A percentile compares a stretch with the other conserved stretches of the same genome.
Evolutionary conservation across 495 filamentous ascomycete genomes (phyloP).

Genomic region (Penicillium silybi): DNA sequence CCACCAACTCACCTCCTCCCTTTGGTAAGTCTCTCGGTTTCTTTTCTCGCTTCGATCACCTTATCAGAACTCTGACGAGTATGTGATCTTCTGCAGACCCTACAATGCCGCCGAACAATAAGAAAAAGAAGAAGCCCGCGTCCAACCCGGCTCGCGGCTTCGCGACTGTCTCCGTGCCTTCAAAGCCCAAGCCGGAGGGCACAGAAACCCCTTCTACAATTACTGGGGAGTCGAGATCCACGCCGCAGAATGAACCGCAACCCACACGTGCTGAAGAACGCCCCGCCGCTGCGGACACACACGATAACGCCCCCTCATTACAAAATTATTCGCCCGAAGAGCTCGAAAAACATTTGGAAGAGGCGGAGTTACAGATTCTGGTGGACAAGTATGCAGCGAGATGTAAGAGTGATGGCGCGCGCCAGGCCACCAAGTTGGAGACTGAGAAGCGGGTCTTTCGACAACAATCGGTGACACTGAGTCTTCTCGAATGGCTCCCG

Average conservation of each 20-base stretch:
- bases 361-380: constrained; percentile 73
- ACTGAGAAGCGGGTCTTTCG: constrained; percentile 77
- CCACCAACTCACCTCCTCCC: constrained; percentile 3
- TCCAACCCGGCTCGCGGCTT: constrained; percentile 86
- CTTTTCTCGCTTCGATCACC: not conserved
- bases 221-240: constrained; percentile 33
- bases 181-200: constrained; percentile 52
- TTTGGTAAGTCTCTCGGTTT: constrained; percentile 5
- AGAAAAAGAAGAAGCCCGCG: constrained; percentile 82
- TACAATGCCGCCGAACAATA: constrained; percentile 69
- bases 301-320: constrained; percentile 26
- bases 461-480: constrained; percentile 64
- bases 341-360: constrained; percentile 76
- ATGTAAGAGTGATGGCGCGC: constrained; percentile 59
- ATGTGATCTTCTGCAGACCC: constrained; percentile 6
- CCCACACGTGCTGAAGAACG: constrained; percentile 20
- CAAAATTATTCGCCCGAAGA: constrained; percentile 72
- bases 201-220: constrained; percentile 29
- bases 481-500: constrained; percentile 73
- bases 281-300: constrained; percentile 15
- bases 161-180: constrained; percentile 85
- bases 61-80: not conserved
- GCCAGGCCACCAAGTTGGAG: constrained; percentile 67
- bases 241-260: constrained; percentile 41
- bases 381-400: constrained; percentile 77